Evolutionary conservation across 345 rosid genomes (phyloP).

Genomic region (Hevea brasiliensis): DNA sequence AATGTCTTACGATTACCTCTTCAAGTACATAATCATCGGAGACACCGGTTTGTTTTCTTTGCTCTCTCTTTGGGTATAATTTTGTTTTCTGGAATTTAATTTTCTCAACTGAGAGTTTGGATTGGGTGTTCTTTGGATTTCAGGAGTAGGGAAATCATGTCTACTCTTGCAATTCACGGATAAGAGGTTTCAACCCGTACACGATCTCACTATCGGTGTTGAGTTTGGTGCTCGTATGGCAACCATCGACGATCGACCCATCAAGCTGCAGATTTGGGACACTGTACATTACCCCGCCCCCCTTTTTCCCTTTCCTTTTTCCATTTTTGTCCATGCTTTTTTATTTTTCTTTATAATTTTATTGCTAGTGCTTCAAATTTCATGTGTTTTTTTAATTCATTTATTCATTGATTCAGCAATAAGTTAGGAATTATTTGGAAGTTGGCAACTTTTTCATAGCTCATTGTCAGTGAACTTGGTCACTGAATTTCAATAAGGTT

Average conservation of each 20-base stretch:
- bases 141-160: slow-evolving; percentile 76
- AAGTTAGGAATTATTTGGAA: too few species aligned
- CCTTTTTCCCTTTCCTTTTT: not conserved
- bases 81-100: not conserved
- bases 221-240: slow-evolving; percentile 82
- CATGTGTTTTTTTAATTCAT: too few species aligned
- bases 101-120: not conserved
- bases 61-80: not conserved
- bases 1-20: slow-evolving; percentile 72
- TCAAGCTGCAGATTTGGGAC: slow-evolving; percentile 81
- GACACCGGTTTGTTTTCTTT: slow-evolving; percentile 40
- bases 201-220: slow-evolving; percentile 72
- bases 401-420: too few species aligned
- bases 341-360: too few species aligned
- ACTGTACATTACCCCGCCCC: slow-evolving; percentile 34
- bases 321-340: not conserved
- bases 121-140: not conserved
- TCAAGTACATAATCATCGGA: slow-evolving; percentile 72
- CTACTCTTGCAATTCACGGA: slow-evolving; percentile 69
- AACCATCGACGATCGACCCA: slow-evolving; percentile 53
- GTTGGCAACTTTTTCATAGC: too few species aligned
- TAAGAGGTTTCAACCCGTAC: slow-evolving; percentile 78
- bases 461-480: too few species aligned
- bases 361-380: too few species aligned
- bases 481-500: too few species aligned